Percentiles rank a stretch among this genome's conserved stretches.
These are phyloP conservation scores for Larix sibirica DNA, from an alignment of 83 land plant genomes.

Conservation along the genomic window DNA sequence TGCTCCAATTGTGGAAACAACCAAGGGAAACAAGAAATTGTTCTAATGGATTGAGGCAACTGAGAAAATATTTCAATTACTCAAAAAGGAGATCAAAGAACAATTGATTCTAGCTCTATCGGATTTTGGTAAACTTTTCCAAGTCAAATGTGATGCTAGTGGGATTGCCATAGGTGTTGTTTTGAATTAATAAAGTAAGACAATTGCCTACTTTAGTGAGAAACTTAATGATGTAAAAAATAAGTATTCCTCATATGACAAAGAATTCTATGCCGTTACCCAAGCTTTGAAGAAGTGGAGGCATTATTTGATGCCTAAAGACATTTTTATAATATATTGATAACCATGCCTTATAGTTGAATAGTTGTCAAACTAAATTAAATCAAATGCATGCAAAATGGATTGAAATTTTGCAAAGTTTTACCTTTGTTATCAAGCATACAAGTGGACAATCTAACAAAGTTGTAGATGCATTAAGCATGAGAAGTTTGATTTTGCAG, in stretches of 20 bases:
- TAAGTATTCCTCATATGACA: neutral
- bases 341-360: neutral
- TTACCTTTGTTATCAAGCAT: slow-evolving; percentile 14
- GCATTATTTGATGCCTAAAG: neutral
- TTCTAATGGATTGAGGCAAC: neutral
- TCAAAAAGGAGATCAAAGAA: neutral
- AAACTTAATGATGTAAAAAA: neutral
- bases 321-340: neutral
- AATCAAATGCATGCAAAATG: slow-evolving; percentile 14
- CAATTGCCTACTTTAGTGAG: neutral
- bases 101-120: neutral
- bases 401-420: slow-evolving; percentile 11
- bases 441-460: slow-evolving; percentile 1
- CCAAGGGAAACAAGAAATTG: neutral
- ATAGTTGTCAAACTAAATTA: neutral
- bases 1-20: neutral
- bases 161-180: neutral
- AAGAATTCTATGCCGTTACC: neutral
- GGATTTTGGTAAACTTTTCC: neutral
- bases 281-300: neutral
- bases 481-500: neutral
- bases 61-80: neutral
- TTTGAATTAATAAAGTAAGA: neutral
- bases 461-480: slow-evolving; percentile 20
- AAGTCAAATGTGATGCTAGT: neutral